Evolutionary conservation across 129 eudicot species (phyloP), one percentile per base, ranked within the genome.

Genomic region (Arctium minus): DNA sequence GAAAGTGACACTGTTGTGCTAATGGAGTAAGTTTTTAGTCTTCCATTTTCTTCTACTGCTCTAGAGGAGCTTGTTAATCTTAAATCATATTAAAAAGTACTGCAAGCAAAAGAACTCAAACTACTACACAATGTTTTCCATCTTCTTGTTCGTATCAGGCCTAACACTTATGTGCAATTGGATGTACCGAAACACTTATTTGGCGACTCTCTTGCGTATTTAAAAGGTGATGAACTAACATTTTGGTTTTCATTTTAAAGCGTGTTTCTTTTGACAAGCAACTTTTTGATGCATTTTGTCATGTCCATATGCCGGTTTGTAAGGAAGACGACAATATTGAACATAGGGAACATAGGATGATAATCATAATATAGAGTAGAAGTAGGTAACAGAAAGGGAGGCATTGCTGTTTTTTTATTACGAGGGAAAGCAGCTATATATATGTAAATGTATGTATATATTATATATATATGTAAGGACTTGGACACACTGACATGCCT

Each of bases 141-240:
- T 67, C 6, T 50, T 33, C 40, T 18, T 40, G 42, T 77, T 84
- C 76, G 65, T 36, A 46, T n/a, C 88, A 96, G 99, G 83, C 92
- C 97, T 31, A 87, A 90, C 0, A 92, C 98, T 62, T 93, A 80
- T 10, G 88, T 73, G 70, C 98, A 96, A 80, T 35, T 96, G 78
- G 97, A 93, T 79, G 97, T 96, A 71, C 93, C 98, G 5, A 91
- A 88, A 80, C 89, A 89, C 72, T 85, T 96, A 75, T 93, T 96
- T 65, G 98, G 97, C 27, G 92, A 90, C 50, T 85, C 92, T 85
- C 72, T 88, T 82, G 91, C 86, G 30, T 96, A 88, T 85, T 89
- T 96, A 72, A 90, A 93, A 96, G 99, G 99, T 96, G 80, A 69
- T 5, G 67, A 72, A 62, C 74, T 69, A 39, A n/a, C 44, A 1